These are phyloP conservation scores for Botrytis sinoallii DNA, from an alignment of 2,329 filamentous ascomycete genomes.

Conservation along the genomic window DNA sequence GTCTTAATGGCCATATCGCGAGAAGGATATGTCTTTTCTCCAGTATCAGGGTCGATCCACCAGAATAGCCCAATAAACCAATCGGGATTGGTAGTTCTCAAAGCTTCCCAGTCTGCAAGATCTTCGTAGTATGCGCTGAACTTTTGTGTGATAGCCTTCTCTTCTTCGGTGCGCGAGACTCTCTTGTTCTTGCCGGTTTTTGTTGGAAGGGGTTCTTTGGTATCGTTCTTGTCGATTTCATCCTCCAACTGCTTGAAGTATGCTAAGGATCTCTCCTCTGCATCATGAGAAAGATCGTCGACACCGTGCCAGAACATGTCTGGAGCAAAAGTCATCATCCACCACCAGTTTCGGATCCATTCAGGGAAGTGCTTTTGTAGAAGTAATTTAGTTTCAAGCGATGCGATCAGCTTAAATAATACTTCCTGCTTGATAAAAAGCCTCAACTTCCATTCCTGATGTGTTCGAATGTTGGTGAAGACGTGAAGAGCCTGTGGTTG, in stretches of 20 bases:
- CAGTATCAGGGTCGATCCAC: neutral
- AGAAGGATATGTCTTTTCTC: neutral
- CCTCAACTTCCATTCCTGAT: neutral
- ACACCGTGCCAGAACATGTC: neutral
- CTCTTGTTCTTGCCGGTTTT: neutral
- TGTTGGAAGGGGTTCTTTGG: neutral
- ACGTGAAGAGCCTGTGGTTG: neutral
- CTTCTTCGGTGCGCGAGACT: neutral
- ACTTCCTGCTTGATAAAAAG: neutral
- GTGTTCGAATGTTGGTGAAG: neutral
- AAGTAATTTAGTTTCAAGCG: neutral
- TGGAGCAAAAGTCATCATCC: neutral
- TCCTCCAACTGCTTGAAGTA: neutral
- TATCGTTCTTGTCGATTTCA: neutral
- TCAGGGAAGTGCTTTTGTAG: neutral
- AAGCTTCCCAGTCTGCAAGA: neutral
- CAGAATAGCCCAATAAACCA: neutral
- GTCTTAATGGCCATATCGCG: neutral
- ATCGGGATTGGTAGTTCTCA: neutral
- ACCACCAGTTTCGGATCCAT: conserved; percentile 6
- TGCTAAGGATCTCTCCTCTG: neutral
- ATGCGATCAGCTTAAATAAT: neutral
- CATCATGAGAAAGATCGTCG: neutral
- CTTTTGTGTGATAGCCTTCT: neutral
- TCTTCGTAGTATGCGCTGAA: neutral